Evolutionary conservation across 108 stramenopile genomes (phyloP).

Genomic region (Fragilaria crotonensis): DNA sequence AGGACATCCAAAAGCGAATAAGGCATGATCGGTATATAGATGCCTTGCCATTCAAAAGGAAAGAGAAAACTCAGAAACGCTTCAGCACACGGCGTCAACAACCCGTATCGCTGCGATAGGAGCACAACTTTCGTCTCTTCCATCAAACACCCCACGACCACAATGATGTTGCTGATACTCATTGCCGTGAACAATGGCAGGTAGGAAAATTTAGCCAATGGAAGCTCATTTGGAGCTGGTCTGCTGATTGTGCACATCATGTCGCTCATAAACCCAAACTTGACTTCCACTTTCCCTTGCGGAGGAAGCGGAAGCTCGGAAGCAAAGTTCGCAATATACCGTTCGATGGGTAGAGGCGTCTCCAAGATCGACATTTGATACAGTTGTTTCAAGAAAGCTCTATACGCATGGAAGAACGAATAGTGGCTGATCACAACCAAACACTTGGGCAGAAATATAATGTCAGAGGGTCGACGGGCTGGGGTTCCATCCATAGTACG

Average conservation of each 20-base stretch:
- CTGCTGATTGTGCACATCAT: conserved; percentile 46
- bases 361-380: conserved; percentile 73
- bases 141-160: conserved; percentile 69
- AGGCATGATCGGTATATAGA: conserved; percentile 71
- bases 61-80: conserved; percentile 76
- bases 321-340: conserved; percentile 82
- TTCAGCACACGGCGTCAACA: conserved; percentile 75
- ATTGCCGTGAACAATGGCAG: conserved; percentile 78
- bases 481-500: not conserved
- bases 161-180: conserved; percentile 57
- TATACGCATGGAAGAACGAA: conserved; percentile 73
- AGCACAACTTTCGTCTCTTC: conserved; percentile 65
- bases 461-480: not conserved
- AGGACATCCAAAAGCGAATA: conserved; percentile 69
- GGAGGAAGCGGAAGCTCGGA: conserved; percentile 86
- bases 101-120: conserved; percentile 48
- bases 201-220: conserved; percentile 75
- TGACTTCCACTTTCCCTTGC: conserved; percentile 49
- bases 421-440: conserved; percentile 83
- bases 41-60: conserved; percentile 84
- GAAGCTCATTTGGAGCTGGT: conserved; percentile 66
- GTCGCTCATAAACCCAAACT: conserved; percentile 31
- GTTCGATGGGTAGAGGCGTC: conserved; percentile 83
- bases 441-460: conserved; percentile 72
- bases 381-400: conserved; percentile 59